Percentiles rank a stretch among this genome's conserved stretches.
Evolutionary conservation across 352 stramenopile species (phyloP).

Genomic region (Phytophthora niederhauseri): DNA sequence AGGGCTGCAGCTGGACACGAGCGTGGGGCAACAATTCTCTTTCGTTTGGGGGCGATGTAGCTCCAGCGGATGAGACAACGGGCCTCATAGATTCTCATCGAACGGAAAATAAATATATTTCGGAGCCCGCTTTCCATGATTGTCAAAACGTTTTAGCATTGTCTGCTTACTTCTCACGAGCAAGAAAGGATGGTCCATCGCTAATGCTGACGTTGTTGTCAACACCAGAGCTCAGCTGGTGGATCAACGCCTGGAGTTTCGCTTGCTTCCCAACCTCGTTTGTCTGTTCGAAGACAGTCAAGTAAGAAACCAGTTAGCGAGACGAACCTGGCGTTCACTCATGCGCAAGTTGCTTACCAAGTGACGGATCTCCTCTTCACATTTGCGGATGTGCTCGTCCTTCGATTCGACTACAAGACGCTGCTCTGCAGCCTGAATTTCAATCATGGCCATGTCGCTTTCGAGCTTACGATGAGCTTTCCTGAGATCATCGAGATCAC

Average conservation of each 20-base stretch:
- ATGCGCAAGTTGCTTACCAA: conserved; percentile 47
- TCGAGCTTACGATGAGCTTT: conserved; percentile 75
- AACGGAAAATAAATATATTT: conserved; percentile 45
- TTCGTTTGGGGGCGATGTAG: conserved; percentile 13
- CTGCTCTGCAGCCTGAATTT: conserved; percentile 68
- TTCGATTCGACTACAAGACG: conserved; percentile 61
- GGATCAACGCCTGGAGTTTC: conserved; percentile 84
- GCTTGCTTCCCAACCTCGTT: conserved; percentile 82
- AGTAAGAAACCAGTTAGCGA: background rate
- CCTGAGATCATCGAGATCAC: conserved; percentile 68
- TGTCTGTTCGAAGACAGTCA: conserved; percentile 39
- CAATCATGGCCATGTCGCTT: conserved; percentile 64
- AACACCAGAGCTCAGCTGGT: conserved; percentile 78
- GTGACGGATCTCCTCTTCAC: conserved; percentile 71
- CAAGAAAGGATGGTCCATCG: conserved; percentile 57
- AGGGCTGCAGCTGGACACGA: conserved; percentile 11
- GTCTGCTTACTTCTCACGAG: conserved; percentile 65
- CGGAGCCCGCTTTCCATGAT: conserved; percentile 19
- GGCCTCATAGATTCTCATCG: conserved; percentile 24
- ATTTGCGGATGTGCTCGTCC: conserved; percentile 66
- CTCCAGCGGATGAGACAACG: conserved; percentile 19
- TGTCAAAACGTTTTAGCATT: conserved; percentile 9
- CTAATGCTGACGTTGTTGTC: conserved; percentile 49
- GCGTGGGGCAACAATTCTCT: conserved; percentile 1
- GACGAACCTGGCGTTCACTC: background rate